phyloP scores from a whole-genome alignment of 257 asterid genomes.

The Solanum pinnatisectum region DNA sequence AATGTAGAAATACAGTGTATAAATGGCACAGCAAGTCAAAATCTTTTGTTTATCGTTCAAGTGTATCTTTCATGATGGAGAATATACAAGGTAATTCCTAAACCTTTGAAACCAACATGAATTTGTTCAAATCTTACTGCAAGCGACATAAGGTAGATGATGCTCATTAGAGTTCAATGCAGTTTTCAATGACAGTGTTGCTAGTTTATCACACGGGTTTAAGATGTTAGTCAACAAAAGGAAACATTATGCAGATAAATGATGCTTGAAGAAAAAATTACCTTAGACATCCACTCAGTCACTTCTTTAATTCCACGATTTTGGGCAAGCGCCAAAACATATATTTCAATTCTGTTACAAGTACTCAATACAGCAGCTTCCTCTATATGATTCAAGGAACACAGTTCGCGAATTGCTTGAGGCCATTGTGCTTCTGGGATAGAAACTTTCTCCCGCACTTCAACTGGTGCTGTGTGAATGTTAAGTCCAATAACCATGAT shows the following conservation, averaged over 20 bases:
- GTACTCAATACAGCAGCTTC: conserved; percentile 97
- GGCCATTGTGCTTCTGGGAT: conserved; percentile 91
- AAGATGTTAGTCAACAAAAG: background rate
- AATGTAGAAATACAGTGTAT: background rate
- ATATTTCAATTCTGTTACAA: conserved; percentile 83
- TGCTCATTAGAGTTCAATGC: background rate
- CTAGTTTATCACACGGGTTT: background rate
- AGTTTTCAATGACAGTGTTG: background rate
- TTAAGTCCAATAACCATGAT: conserved; percentile 72
- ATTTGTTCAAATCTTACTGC: background rate
- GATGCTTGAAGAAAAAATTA: conserved; percentile 3
- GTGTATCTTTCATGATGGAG: background rate
- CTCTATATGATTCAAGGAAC: conserved; percentile 73
- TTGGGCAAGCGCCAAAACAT: conserved; percentile 74
- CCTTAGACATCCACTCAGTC: conserved; percentile 98
- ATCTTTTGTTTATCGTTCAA: background rate
- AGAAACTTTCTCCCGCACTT: conserved; percentile 80
- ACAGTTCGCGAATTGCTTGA: conserved; percentile 60
- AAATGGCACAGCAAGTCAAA: background rate
- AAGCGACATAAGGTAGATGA: background rate
- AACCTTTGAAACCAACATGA: background rate
- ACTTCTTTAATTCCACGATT: conserved; percentile 89
- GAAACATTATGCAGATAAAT: background rate
- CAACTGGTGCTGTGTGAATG: conserved; percentile 72
- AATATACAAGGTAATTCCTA: background rate